These are phyloP conservation scores for Alternaria brassicae DNA, from an alignment of 2,329 filamentous ascomycete species.

Conservation along the genomic window DNA sequence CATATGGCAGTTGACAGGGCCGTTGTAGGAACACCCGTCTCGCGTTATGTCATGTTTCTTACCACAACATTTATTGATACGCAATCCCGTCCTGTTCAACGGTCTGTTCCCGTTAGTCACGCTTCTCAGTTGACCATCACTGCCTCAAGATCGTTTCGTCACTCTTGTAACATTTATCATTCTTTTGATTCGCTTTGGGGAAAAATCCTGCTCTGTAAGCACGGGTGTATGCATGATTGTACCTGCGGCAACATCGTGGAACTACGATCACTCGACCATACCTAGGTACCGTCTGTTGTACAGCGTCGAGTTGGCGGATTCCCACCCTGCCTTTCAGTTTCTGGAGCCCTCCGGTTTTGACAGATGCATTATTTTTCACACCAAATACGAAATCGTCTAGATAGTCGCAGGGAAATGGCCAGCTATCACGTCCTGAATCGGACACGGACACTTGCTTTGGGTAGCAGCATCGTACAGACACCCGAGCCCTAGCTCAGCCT, in stretches of 20 bases:
- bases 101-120: not conserved
- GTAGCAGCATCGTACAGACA: conserved; percentile 21
- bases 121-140: not conserved
- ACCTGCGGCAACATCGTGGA: conserved; percentile 22
- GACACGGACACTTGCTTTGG: conserved; percentile 19
- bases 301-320: conserved; percentile 8
- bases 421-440: conserved; percentile 6
- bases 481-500: conserved; percentile 8
- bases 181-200: not conserved
- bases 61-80: conserved; percentile 18
- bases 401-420: conserved; percentile 14
- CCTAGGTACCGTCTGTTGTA: conserved; percentile 23
- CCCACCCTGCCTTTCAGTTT: conserved; percentile 20
- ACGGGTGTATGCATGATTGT: conserved; percentile 25
- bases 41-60: conserved; percentile 5
- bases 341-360: conserved; percentile 5
- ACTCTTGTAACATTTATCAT: not conserved
- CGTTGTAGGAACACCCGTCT: conserved; percentile 18
- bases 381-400: not conserved
- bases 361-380: not conserved
- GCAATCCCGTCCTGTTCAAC: not conserved
- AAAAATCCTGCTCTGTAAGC: not conserved
- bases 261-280: conserved; percentile 18
- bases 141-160: not conserved
- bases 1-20: conserved; percentile 33